Conservation (phyloP, 495 filamentous ascomycete genomes). For the Talaromyces ruber region DNA sequence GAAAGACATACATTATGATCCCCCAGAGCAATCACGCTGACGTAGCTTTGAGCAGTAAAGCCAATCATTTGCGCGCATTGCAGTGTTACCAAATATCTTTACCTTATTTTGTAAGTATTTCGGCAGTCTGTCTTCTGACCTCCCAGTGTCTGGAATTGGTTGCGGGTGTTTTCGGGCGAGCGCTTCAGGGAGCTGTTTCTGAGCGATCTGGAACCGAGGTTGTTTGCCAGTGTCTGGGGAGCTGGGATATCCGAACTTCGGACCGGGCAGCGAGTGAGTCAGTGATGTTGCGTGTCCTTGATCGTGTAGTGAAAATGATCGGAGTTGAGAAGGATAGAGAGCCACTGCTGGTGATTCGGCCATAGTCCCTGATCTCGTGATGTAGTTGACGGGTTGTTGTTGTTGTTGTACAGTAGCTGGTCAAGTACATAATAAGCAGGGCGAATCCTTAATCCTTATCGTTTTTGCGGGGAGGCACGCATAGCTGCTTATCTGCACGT, state of each 20-base stretch:
- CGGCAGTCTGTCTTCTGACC: background rate
- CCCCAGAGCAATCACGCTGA: background rate
- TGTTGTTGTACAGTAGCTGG: too few relatives aligned
- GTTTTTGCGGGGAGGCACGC: slow-evolving; percentile 2
- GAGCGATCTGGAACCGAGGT: slow-evolving; percentile 3
- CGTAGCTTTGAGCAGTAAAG: background rate
- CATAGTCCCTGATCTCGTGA: too few relatives aligned
- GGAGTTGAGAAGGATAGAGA: background rate
- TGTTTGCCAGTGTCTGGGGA: too few relatives aligned
- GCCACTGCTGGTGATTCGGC: background rate
- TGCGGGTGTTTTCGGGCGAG: slow-evolving; percentile 2
- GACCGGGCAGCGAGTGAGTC: background rate
- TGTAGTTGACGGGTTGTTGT: too few relatives aligned
- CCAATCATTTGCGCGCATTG: background rate
- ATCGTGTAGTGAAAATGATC: background rate
- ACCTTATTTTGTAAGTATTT: background rate
- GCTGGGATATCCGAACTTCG: background rate
- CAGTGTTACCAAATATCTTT: background rate
- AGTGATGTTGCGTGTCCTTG: background rate
- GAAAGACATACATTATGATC: background rate
- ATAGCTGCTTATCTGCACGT: slow-evolving; percentile 1
- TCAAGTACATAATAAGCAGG: too few relatives aligned
- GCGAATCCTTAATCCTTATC: background rate
- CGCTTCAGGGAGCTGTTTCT: background rate
- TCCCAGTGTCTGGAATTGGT: background rate